These are phyloP conservation scores for Barbarea vulgaris DNA, from an alignment of 345 rosid species.

Conservation along the genomic window DNA sequence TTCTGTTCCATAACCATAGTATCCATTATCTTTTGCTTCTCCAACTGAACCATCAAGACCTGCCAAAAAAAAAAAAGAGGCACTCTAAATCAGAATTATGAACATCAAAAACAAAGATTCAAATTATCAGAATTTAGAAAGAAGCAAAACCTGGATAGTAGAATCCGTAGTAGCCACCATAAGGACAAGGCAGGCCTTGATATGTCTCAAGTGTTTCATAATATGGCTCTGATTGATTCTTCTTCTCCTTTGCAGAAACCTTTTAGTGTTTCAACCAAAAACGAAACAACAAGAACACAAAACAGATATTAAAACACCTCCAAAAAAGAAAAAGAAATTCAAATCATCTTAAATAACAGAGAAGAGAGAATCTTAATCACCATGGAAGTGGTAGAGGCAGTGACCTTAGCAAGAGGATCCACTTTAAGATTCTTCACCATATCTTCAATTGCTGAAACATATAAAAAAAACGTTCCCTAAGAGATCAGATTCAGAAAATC, in stretches of 20 bases:
- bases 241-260: slow-evolving; percentile 42
- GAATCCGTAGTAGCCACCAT: slow-evolving; percentile 45
- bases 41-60: slow-evolving; percentile 47
- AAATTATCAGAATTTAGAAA: neutral
- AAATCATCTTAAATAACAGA: slow-evolving; percentile 9
- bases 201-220: slow-evolving; percentile 41
- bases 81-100: slow-evolving; percentile 1
- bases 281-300: slow-evolving; percentile 2
- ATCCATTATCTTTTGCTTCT: slow-evolving; percentile 43
- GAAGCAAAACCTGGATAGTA: slow-evolving; percentile 48
- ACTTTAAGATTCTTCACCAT: slow-evolving; percentile 47
- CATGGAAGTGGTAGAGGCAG: slow-evolving; percentile 39
- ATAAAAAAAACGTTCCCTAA: neutral
- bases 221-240: slow-evolving; percentile 43
- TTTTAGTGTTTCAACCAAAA: slow-evolving; percentile 12
- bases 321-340: neutral
- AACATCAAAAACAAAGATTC: slow-evolving; percentile 27
- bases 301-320: neutral
- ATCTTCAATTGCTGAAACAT: slow-evolving; percentile 38
- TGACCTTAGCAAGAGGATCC: slow-evolving; percentile 41
- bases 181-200: slow-evolving; percentile 45
- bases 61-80: too few relatives aligned
- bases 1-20: slow-evolving; percentile 50
- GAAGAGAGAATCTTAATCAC: slow-evolving; percentile 26
- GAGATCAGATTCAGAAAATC: slow-evolving; percentile 7